Evolutionary conservation across 768 basidiomycete species (phyloP).

Genomic region (Tulasnella sp.): DNA sequence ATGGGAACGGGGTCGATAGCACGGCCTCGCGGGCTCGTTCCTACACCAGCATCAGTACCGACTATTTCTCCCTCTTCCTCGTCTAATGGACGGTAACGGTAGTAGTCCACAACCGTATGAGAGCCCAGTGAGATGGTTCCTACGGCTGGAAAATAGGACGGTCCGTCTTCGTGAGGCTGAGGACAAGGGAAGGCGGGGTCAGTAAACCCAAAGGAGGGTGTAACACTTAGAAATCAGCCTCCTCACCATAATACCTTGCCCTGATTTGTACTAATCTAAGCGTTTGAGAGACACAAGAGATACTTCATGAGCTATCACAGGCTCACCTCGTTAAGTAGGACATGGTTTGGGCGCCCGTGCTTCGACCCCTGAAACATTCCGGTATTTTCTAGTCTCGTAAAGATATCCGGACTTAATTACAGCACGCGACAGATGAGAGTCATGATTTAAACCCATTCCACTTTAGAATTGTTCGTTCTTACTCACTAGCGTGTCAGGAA

Average conservation of each 20-base stretch:
- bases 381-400: constrained; percentile 61
- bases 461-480: not conserved
- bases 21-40: constrained; percentile 38
- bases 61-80: no score
- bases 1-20: constrained; percentile 62
- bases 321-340: constrained; percentile 79
- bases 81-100: constrained; percentile 46
- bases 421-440: not conserved
- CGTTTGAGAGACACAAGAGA: not conserved
- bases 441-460: not conserved
- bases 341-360: constrained; percentile 74
- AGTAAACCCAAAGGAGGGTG: not conserved
- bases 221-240: constrained; percentile 1
- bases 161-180: constrained; percentile 91
- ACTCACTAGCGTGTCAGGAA: constrained; percentile 62
- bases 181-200: not conserved
- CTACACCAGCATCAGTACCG: constrained; percentile 5
- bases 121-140: constrained; percentile 87
- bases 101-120: constrained; percentile 80
- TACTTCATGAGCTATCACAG: constrained; percentile 29
- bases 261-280: constrained; percentile 62
- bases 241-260: constrained; percentile 88
- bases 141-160: constrained; percentile 80
- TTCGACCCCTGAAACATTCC: constrained; percentile 59
- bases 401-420: constrained; percentile 63